A percentile compares a stretch with the other conserved stretches of the same genome.
Conservation (phyloP, 768 basidiomycete species). For the Mycena indigotica region DNA sequence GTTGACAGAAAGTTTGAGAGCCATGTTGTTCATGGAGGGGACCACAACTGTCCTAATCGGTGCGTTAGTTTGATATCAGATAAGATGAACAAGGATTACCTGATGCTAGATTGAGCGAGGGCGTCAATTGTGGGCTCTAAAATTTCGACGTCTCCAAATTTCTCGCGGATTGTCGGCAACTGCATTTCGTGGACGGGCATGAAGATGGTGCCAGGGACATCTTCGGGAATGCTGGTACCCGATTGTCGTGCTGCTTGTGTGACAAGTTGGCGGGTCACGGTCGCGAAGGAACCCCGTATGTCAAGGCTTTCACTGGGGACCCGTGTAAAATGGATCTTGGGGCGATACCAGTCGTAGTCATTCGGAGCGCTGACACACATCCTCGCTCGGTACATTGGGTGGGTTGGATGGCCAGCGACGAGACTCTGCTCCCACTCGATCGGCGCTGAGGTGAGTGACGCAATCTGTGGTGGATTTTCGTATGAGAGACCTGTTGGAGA, state of each 20-base stretch:
- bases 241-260: conserved; percentile 35
- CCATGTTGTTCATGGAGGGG: conserved; percentile 45
- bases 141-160: conserved; percentile 45
- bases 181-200: conserved; percentile 61
- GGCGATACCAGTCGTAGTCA: conserved; percentile 57
- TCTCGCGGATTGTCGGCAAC: conserved; percentile 43
- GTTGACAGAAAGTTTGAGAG: conserved; percentile 55
- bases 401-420: conserved; percentile 60
- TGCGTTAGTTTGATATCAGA: conserved; percentile 4
- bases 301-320: conserved; percentile 41
- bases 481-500: conserved; percentile 42
- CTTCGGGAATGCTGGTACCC: conserved; percentile 28
- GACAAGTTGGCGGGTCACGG: conserved; percentile 35
- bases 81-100: conserved; percentile 32
- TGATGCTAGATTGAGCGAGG: conserved; percentile 54
- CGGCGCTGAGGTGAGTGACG: conserved; percentile 41
- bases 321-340: conserved; percentile 49
- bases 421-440: conserved; percentile 64
- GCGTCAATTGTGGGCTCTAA: conserved; percentile 44
- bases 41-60: conserved; percentile 47
- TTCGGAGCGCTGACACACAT: conserved; percentile 36
- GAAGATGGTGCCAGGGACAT: conserved; percentile 33
- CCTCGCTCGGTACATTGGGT: conserved; percentile 65
- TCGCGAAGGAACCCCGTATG: conserved; percentile 47
- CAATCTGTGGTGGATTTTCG: conserved; percentile 43